Evolutionary conservation across 495 filamentous ascomycete species (phyloP), one percentile per base, ranked within the genome.

Genomic region (Neurospora cerealis): DNA sequence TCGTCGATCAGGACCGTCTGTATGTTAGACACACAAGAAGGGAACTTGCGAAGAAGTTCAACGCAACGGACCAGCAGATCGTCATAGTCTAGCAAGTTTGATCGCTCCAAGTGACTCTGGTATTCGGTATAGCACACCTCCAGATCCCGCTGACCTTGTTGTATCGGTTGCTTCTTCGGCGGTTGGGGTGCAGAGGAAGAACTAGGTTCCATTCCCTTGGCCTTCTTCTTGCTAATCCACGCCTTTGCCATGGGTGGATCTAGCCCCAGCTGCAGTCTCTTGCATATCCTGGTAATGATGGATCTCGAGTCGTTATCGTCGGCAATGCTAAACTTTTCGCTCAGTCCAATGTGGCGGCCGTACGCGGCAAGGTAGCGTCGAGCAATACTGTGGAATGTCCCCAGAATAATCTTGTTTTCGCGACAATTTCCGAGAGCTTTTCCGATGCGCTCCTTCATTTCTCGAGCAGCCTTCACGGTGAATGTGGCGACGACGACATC

Each of bases 401-500:
- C 96, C 15, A 99, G 85, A 48, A 97, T 88, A 73, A 99, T 83
- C 75, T 90, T 92, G 66, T 87, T 90, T 81, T 95, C 93, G 37
- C 92, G 81, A 3, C 89, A 91, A 76, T 93, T 88, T 4, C 94
- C 94, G 24, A 98, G 86, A 15, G 96, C 85, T 73, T 88, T 90
- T 0, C 90, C 89, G 41, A 99, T 90, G 34, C 96, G 88, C 77
- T 93, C 89, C 74, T 93, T 93, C 96, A 99, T 99, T 82, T 99
- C 96, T 21, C 92, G 90, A 21, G 96, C 93, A 5, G 96, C 96
- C 81, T 98, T 99, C 80, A 97, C 93, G 4, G 96, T 99, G 80
- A 99, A 99, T 1, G 96, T 99, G 74, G 95, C 95, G 72, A 97
- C 96, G 62, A 99, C 91, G 79, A 99, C 89, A 86, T 98, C 96